Base-by-base conservation (phyloP, 1,284 basidiomycete species). In the Ceratobasidium sp. region DNA sequence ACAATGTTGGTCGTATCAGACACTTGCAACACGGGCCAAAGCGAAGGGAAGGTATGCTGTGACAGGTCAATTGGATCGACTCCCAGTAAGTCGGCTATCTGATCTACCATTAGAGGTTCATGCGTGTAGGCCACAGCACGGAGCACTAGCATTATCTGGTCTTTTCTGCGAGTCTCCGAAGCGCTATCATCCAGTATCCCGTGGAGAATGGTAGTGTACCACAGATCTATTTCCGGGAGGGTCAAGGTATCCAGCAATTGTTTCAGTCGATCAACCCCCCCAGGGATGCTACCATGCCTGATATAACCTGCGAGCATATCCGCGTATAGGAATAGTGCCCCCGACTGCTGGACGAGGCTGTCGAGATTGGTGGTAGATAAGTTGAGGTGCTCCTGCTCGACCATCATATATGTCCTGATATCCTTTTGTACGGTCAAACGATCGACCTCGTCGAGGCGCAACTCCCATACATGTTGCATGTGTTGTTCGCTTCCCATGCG, bases 131-230 rank as follows among this genome's bases (percentile, higher is more conserved):
- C 34, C 13, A 71, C 67, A 1, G 52, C 57, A 22, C 29, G 37
- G 9, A 69, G 37, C 15, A 69, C 1, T n/a, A 37, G 32, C 6
- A 43, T 11, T 8, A 57, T 69, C 0, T 37, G 13, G 4, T 40
- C 34, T 8, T 17, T 56, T n/a, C 40, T 32, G 4, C 15, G 6
- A 7, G 3, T 17, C 17, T 40, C 22, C n/a, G 22, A 69, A 8
- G 37, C 11, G 19, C 6, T 15, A 2, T 32, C 51, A 6, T 22
- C 49, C 19, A 69, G 49, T 15, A 37, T n/a, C 5, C 15, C 13
- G 15, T 34, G 9, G n/a, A 57, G 67, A 44, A 57, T 56, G 2
- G 67, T 57, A 1, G 34, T 25, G 22, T 69, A 69, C 37, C 43
- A 17, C 15, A 11, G 1, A n/a, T 69, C 67, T 3, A 57, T 57